Evolutionary conservation across 208 protist genomes (phyloP).

Genomic region (Acanthamoeba royreba): DNA sequence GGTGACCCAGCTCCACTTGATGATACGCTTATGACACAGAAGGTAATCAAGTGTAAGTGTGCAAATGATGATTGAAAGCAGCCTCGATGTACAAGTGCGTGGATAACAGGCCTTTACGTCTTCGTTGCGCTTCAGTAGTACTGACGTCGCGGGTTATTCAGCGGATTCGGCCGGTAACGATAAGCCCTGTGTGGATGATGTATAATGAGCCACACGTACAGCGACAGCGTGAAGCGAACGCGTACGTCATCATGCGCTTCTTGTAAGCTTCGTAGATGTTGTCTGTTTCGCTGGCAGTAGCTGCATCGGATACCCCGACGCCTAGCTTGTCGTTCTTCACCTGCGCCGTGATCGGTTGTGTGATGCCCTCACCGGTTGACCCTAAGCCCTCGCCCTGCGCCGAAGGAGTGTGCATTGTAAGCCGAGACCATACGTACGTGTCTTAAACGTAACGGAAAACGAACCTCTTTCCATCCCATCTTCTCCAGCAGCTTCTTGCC

Average conservation of each 20-base stretch:
- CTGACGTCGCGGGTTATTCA: background rate
- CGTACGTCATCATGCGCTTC: slow-evolving; percentile 1
- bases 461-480: background rate
- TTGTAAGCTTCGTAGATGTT: background rate
- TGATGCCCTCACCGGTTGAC: background rate
- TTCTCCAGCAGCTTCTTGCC: background rate
- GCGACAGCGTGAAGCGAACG: no score
- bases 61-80: no score
- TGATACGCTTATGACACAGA: no score
- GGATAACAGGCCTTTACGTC: no score
- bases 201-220: no score
- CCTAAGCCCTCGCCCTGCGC: background rate
- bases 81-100: no score
- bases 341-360: background rate
- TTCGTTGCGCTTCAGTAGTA: no score
- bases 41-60: no score
- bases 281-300: background rate
- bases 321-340: background rate
- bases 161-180: background rate
- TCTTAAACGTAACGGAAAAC: no score
- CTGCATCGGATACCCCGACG: background rate
- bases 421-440: no score
- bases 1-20: no score
- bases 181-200: background rate
- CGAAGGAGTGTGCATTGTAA: no score